Conservation (phyloP, 202 grass and related monocot genomes). For the Digitaria exilis region DNA sequence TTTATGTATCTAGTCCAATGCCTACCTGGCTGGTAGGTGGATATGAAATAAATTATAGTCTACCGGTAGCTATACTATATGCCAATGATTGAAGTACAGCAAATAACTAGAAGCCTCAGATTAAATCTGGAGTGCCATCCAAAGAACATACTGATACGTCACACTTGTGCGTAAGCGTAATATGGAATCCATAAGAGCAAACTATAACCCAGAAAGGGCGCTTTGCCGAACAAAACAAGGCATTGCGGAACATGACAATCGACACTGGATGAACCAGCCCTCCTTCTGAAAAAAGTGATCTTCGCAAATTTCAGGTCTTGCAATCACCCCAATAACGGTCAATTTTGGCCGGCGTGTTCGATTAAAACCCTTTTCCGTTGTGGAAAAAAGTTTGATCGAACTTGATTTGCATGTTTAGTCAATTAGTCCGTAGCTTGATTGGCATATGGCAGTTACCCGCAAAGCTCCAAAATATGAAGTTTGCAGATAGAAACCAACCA, state of each 20-base stretch:
- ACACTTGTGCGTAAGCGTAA: neutral
- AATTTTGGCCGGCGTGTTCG: neutral
- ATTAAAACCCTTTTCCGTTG: neutral
- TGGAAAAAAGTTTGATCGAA: neutral
- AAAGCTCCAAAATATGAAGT: constrained; percentile 15
- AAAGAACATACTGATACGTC: neutral
- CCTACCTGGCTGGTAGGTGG: constrained; percentile 41
- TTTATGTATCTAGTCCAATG: constrained; percentile 29
- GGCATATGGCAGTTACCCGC: neutral
- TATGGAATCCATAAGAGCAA: neutral
- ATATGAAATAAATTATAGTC: constrained; percentile 35
- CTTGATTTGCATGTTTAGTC: neutral
- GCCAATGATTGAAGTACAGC: constrained; percentile 23
- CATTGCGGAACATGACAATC: neutral
- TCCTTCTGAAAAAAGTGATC: neutral
- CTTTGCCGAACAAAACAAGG: neutral
- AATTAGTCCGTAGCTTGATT: neutral
- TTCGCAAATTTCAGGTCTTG: neutral
- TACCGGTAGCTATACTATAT: constrained; percentile 31
- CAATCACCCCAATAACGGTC: neutral
- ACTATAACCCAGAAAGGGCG: neutral
- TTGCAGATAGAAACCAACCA: neutral
- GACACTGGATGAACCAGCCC: neutral
- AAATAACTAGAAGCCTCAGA: neutral
- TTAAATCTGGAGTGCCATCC: constrained; percentile 17